These are phyloP conservation scores for Leishmania martiniquensis DNA, from an alignment of 208 protist species.

Conservation along the genomic window DNA sequence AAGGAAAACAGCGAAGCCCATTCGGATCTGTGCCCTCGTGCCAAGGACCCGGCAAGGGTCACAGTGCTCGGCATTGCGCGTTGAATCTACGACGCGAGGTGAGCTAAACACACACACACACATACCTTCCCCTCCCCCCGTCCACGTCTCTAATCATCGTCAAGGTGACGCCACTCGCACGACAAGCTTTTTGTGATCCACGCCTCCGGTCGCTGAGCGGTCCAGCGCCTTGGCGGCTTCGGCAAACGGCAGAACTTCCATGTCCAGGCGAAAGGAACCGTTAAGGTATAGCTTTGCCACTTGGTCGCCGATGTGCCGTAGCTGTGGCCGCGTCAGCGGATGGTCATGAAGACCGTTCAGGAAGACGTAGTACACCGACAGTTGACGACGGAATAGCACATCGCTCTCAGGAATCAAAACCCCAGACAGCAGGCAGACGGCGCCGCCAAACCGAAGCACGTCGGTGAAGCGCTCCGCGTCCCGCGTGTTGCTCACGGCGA, in stretches of 20 bases:
- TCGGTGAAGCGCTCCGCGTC: conserved; percentile 46
- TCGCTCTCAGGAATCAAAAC: conserved; percentile 34
- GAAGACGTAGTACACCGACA: conserved; percentile 72
- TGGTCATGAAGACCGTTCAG: conserved; percentile 44
- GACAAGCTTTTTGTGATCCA: conserved; percentile 22
- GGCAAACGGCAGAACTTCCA: conserved; percentile 27
- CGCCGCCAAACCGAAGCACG: conserved; percentile 68
- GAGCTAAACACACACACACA: too few relatives aligned
- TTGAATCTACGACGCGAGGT: neutral
- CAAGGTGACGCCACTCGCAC: conserved; percentile 20
- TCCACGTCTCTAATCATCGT: neutral
- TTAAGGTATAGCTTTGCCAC: conserved; percentile 44
- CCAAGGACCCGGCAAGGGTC: neutral
- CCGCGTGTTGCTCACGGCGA: conserved; percentile 49
- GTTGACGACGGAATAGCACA: conserved; percentile 55
- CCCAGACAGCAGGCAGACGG: conserved; percentile 63
- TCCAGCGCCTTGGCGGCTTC: conserved; percentile 26
- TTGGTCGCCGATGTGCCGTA: conserved; percentile 38
- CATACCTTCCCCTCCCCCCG: neutral
- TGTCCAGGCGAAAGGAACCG: conserved; percentile 41
- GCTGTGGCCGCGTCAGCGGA: conserved; percentile 35
- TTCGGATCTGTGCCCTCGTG: neutral
- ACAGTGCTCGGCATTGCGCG: neutral
- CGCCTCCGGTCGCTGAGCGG: conserved; percentile 24
- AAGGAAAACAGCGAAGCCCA: conserved; percentile 4